Percentiles rank a stretch among this genome's conserved stretches.
Conservation (phyloP, 2,329 filamentous ascomycete genomes). For the Calonectria hawksworthii region DNA sequence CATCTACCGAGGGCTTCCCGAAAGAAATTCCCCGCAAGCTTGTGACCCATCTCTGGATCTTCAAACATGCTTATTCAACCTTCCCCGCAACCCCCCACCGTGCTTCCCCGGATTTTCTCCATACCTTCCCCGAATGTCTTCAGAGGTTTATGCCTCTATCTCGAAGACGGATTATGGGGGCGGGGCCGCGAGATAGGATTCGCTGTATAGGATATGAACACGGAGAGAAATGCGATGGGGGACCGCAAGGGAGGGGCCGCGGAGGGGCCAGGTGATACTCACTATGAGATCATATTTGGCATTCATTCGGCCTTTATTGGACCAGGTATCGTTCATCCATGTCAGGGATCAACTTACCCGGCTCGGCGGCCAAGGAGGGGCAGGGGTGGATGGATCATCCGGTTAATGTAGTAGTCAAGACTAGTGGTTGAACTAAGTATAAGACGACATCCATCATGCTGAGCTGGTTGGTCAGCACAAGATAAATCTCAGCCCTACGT, state of each 20-base stretch:
- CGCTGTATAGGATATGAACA: background rate
- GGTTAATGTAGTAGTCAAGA: background rate
- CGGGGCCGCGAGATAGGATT: background rate
- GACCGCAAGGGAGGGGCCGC: background rate
- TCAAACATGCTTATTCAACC: background rate
- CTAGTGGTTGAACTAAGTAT: background rate
- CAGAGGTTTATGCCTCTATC: background rate
- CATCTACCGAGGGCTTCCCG: background rate
- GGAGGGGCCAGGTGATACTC: background rate
- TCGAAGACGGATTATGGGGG: background rate
- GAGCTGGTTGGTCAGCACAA: background rate
- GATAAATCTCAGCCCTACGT: background rate
- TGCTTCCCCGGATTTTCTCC: background rate
- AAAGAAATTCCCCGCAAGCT: background rate
- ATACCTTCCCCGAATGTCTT: background rate
- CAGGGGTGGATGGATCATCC: background rate
- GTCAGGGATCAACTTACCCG: background rate
- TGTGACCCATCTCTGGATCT: too few species aligned
- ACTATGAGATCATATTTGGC: background rate
- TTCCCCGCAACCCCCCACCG: background rate
- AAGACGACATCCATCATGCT: background rate
- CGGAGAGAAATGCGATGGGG: background rate
- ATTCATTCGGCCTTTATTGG: background rate
- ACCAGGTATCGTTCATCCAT: background rate
- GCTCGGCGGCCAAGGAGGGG: background rate